Percentiles rank a stretch among this genome's conserved stretches.
These are phyloP conservation scores for Leptographium procerum DNA, from an alignment of 2,329 filamentous ascomycete genomes.

Conservation along the genomic window DNA sequence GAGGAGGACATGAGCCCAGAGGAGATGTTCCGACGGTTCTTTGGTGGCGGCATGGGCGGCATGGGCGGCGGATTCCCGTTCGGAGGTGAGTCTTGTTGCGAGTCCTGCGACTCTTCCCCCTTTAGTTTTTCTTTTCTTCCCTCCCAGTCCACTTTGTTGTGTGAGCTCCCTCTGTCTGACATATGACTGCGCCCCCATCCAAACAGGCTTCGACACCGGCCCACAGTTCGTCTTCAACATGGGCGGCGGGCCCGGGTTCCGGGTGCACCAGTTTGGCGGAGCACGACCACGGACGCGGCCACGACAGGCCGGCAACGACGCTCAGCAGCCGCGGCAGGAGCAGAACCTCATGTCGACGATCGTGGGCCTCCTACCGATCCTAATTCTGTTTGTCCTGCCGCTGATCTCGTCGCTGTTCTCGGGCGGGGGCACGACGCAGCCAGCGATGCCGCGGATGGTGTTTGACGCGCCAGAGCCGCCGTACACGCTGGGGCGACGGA, in stretches of 20 bases:
- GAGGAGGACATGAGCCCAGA: conserved; percentile 92
- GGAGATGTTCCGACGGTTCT: conserved; percentile 95
- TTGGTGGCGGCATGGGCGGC: conserved; percentile 67
- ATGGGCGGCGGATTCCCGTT: conserved; percentile 33
- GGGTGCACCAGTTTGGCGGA: conserved; percentile 93
- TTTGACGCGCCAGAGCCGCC: conserved; percentile 63
- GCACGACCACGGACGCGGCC: conserved; percentile 65
- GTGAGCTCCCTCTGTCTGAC: background rate
- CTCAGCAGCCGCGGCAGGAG: conserved; percentile 30
- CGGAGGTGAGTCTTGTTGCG: conserved; percentile 25
- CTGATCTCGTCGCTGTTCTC: conserved; percentile 72
- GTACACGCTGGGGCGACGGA: conserved; percentile 62
- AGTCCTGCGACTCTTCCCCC: background rate
- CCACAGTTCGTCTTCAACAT: conserved; percentile 94
- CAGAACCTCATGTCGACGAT: conserved; percentile 46
- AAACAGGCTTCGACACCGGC: conserved; percentile 59
- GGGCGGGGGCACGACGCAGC: conserved; percentile 32
- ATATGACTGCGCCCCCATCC: background rate
- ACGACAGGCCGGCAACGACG: conserved; percentile 20
- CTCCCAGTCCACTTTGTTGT: background rate
- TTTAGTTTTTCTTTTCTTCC: background rate
- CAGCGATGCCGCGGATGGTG: conserved; percentile 56
- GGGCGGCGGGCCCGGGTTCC: conserved; percentile 78
- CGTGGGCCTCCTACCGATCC: conserved; percentile 70
- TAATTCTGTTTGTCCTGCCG: conserved; percentile 80